Evolutionary conservation across 148 eudicot genomes (phyloP), one percentile per base, ranked within the genome.

Genomic region (Polygonum maritimum): DNA sequence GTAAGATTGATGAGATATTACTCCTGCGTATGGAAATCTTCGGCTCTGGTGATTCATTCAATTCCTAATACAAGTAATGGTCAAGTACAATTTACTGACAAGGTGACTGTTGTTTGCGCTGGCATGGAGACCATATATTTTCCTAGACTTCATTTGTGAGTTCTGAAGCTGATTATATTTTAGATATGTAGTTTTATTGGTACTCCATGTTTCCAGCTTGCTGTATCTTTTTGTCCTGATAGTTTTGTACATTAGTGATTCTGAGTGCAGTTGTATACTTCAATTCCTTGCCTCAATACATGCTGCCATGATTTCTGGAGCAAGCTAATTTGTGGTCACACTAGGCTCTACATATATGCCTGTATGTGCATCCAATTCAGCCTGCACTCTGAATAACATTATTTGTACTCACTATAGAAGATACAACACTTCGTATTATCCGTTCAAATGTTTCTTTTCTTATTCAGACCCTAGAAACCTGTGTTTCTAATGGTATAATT

Each of bases 81-180:
- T 60, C 87, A 80, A 38, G 74, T 81, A 65, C 80, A 78, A 77
- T 85, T 89, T 38, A 91, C 92, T 22, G 92, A 89, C 82, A 91
- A 87, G 85, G 92, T 91, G 16, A 78, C 80, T 73, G 96, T 91
- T 80, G 83, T 91, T 81, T 91, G 96, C 79, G 79, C 84, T 3
- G 92, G 88, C 71, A 86, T 91, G 83, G 89, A 91, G 82, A 92
- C 91, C 74, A 57, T 89, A 81, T 91, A 91, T 81, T 87, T 79
- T 57, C 92, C 91, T 39, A 86, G 92, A 84, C 87, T 89, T 74
- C 96, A 91, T 82, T 81, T 82, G 96, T 91, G 82, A 91, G 96
- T 78, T 81, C 31, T 44, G 39, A 31, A 31, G 71, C 40, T 65
- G 41, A 35, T 65, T 18, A 65, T 36, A 1, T 5, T 15, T 35